These are phyloP conservation scores for Paecilomyces dactylethromorphus DNA, from an alignment of 2,329 filamentous ascomycete species.

Conservation along the genomic window DNA sequence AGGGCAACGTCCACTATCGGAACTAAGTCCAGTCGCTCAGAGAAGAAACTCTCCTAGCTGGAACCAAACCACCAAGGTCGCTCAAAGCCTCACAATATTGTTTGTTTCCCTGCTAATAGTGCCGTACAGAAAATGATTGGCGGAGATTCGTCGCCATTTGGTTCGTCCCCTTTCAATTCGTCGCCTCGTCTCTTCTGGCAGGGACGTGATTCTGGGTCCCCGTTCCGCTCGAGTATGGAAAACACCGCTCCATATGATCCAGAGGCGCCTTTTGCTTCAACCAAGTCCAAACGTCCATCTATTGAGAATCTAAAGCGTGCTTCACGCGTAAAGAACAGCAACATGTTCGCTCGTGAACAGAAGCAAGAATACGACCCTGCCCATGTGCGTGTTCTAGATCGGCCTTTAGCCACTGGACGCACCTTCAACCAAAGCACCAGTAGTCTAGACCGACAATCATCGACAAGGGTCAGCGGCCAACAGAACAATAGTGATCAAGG, in stretches of 20 bases:
- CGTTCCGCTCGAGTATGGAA: constrained; percentile 59
- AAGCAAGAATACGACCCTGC: constrained; percentile 88
- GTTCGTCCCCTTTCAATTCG: constrained; percentile 65
- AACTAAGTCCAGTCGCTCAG: constrained; percentile 79
- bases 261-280: constrained; percentile 59
- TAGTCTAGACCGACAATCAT: constrained; percentile 11
- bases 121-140: constrained; percentile 60
- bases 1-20: constrained; percentile 70
- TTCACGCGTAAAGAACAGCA: constrained; percentile 95
- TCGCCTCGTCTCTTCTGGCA: constrained; percentile 89
- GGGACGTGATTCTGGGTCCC: constrained; percentile 61
- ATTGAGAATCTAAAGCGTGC: constrained; percentile 93
- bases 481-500: constrained; percentile 8
- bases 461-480: not conserved
- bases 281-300: constrained; percentile 66
- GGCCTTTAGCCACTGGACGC: constrained; percentile 63
- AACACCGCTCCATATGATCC: constrained; percentile 58
- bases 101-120: constrained; percentile 5
- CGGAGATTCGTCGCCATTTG: constrained; percentile 75
- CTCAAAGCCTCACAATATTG: constrained; percentile 10
- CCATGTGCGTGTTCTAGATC: constrained; percentile 68
- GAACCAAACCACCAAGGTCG: constrained; percentile 68
- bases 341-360: constrained; percentile 88
- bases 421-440: constrained; percentile 54
- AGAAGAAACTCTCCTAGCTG: constrained; percentile 90